phyloP scores from a whole-genome alignment of 2,329 filamentous ascomycete genomes.

The Aureobasidium sp. region DNA sequence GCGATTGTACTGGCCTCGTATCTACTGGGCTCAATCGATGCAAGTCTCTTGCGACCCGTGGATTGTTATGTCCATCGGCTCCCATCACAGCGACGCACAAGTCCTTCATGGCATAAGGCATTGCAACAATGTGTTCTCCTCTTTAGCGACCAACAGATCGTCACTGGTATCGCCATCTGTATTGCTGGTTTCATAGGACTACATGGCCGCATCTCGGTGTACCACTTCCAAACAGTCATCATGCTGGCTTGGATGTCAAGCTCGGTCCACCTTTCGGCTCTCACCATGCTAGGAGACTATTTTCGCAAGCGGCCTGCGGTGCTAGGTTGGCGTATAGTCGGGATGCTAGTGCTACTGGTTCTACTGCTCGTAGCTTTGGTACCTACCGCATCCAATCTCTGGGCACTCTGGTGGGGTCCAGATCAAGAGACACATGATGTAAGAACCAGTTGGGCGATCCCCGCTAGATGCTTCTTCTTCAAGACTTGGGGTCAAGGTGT shows the following conservation, averaged over 20 bases:
- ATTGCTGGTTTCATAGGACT: conserved; percentile 18
- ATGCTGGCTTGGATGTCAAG: conserved; percentile 25
- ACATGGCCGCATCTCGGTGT: conserved; percentile 18
- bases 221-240: conserved; percentile 21
- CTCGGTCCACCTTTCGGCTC: conserved; percentile 20
- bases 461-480: conserved; percentile 11
- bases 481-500: conserved; percentile 12
- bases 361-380: conserved; percentile 19
- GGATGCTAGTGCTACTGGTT: conserved; percentile 18
- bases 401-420: conserved; percentile 11
- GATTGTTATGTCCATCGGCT: neutral
- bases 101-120: neutral
- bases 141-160: conserved; percentile 24
- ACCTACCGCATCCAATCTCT: conserved; percentile 17
- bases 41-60: neutral
- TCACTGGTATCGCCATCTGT: conserved; percentile 23
- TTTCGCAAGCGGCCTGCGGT: conserved; percentile 13
- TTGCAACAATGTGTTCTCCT: conserved; percentile 15
- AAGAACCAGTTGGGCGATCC: conserved; percentile 8
- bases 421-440: neutral
- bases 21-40: neutral
- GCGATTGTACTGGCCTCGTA: conserved; percentile 15
- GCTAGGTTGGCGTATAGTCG: conserved; percentile 16
- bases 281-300: conserved; percentile 17
- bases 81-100: neutral